These are phyloP conservation scores for Ophiostoma piceae DNA, from an alignment of 2,329 filamentous ascomycete genomes.

Conservation along the genomic window DNA sequence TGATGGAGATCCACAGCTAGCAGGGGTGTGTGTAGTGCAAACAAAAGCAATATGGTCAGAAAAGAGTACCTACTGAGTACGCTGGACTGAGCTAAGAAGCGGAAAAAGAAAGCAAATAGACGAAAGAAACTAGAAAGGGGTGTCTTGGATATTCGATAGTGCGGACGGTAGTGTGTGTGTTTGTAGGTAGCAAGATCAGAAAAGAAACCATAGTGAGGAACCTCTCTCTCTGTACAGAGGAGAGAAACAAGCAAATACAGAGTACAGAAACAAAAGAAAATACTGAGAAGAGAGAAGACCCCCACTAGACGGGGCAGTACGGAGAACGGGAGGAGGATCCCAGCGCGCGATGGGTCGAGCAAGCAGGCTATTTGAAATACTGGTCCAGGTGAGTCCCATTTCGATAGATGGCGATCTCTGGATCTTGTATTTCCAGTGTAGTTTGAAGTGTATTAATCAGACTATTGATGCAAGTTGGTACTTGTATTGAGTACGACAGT, in stretches of 20 bases:
- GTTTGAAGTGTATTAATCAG: too few species aligned
- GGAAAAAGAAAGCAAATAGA: background rate
- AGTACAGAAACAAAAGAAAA: background rate
- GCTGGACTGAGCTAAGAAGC: background rate
- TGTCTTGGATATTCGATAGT: slow-evolving; percentile 3
- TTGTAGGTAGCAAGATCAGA: background rate
- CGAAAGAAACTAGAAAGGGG: background rate
- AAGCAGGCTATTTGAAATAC: slow-evolving; percentile 9
- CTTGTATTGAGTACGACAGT: background rate
- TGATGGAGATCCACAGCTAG: background rate
- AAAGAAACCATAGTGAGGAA: background rate
- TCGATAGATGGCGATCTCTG: background rate
- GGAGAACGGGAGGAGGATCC: background rate
- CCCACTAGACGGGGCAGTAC: background rate
- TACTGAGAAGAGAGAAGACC: background rate
- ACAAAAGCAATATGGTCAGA: background rate
- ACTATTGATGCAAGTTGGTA: background rate
- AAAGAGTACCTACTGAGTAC: background rate
- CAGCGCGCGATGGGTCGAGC: background rate
- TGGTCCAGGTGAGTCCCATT: background rate
- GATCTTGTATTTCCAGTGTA: background rate
- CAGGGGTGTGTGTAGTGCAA: background rate
- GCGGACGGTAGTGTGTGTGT: background rate
- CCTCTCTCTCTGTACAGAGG: background rate
- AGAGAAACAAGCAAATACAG: background rate